Evolutionary conservation across 225 moss, liverwort and hornwort genomes (phyloP), one percentile per base, ranked within the genome.

Genomic region (Pleurozium schreberi): DNA sequence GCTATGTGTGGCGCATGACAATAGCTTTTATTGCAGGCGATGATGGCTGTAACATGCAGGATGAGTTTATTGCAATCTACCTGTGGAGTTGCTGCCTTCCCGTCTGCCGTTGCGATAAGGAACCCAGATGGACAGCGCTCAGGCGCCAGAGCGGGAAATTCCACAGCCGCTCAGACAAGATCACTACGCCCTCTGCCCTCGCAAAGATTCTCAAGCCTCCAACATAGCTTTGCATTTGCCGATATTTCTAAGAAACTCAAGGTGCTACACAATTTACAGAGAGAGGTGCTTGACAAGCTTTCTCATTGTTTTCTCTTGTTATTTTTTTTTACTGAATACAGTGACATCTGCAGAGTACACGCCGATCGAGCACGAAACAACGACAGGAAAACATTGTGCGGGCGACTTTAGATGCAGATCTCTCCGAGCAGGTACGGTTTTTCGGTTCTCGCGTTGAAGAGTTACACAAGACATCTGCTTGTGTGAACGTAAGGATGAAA

Each of bases 351-450:
- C 79, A 93, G 94, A 31, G 75, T 64, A 40, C 61, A n/a, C 58
- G 73, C 69, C 86, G 77, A 87, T 90, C 57, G 11, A 83, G 26
- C 43, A 84, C 85, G 70, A 89, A 69, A 36, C 91, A 76, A 71
- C 71, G 90, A 36, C 86, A 86, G 36, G 89, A 74, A 63, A 90
- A 75, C 55, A 53, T 68, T 34, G 91, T 87, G 82, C 90, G 88
- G 50, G 95, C 95, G 73, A 88, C 89, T 67, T 89, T 90, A 75
- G 95, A 95, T 49, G 92, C 93, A 84, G 93, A 95, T 80, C 93
- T 95, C 77, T 93, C 95, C 11, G 93, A 95, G 50, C 91, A 95
- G 93, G 94, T 94, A 90, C n/a, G 36, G 50, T 43, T 80, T 81
- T 47, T 85, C 9, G 27, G 63, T 82, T 78, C 25, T 45, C 47